Evolutionary conservation across 2,329 filamentous ascomycete genomes (phyloP), one percentile per base, ranked within the genome.

Genomic region (Aspergillus sp.): DNA sequence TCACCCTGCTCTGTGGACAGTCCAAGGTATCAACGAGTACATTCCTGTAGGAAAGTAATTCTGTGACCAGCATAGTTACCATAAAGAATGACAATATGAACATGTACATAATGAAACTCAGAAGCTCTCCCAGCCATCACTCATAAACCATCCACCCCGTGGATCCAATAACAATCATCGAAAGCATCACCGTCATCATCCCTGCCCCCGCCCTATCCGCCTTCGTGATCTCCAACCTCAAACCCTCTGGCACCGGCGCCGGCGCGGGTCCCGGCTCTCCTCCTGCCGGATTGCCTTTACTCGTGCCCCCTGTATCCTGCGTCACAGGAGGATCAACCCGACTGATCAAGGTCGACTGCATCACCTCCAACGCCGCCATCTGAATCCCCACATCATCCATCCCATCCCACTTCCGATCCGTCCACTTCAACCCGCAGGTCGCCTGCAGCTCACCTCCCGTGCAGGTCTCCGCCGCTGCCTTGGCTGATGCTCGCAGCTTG

Each of bases 381-480:
- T 79, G 76, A 57, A 77, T 69, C 8, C 76, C 77, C 6, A 79
- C 73, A 32, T 78, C 77, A 17, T 69, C 65, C 8, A 65, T 72
- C 2, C 74, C 72, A 38, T 78, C 76, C 69, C 72, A 78, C 38
- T 72, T 72, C 49, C 69, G 55, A 0, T 70, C 68, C 1, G 70
- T 74, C 79, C 79, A 81, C 57, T 75, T 73, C 50, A 78, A 56
- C 3, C 79, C 79, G 53, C 80, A 82, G 0, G 70, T 71, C 5
- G 63, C 64, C 0, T 65, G 55, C 5, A 76, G 76, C 23, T 80
- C 76, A 28, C 82, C 71, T 19, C 82, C 84, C 2, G 76, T 78
- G 67, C 85, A 88, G 8, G 81, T 80, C 49, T 77, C 72, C 0
- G 84, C 85, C 2, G 85, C 86, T 1, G 82, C 83, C 28, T 72